Evolutionary conservation across 1,284 basidiomycete genomes (phyloP).

Genomic region (Tilletia indica): DNA sequence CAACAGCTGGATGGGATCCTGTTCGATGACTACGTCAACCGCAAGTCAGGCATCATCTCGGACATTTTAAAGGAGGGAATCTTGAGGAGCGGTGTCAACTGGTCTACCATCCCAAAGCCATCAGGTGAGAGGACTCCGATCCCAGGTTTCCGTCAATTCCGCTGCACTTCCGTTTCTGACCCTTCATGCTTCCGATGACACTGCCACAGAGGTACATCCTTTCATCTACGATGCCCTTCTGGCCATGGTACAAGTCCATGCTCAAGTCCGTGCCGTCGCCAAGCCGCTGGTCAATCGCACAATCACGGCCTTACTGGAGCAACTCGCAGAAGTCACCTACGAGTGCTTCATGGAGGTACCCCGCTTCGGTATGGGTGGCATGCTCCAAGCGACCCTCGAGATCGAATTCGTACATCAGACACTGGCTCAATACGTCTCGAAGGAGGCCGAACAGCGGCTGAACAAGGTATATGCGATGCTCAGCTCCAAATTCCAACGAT

Average conservation of each 20-base stretch:
- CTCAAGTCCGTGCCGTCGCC: conserved; percentile 78
- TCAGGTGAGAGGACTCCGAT: conserved; percentile 64
- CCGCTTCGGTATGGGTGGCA: conserved; percentile 93
- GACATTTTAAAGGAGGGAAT: conserved; percentile 75
- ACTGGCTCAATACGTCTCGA: conserved; percentile 79
- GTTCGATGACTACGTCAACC: conserved; percentile 80
- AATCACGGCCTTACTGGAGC: conserved; percentile 77
- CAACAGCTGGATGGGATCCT: conserved; percentile 79
- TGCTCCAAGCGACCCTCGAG: conserved; percentile 95
- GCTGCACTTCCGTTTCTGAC: not conserved
- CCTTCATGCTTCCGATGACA: not conserved
- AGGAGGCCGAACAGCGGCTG: conserved; percentile 74
- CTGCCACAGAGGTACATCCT: conserved; percentile 68
- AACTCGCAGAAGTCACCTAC: conserved; percentile 76
- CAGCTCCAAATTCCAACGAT: conserved; percentile 71
- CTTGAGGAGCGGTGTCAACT: conserved; percentile 76
- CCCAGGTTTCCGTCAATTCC: not conserved
- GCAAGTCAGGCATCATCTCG: conserved; percentile 70
- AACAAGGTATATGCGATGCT: conserved; percentile 92
- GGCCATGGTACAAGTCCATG: conserved; percentile 84
- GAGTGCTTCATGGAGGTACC: conserved; percentile 80
- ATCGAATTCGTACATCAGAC: conserved; percentile 99
- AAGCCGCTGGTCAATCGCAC: conserved; percentile 74
- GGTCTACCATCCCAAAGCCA: conserved; percentile 84
- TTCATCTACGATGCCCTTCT: conserved; percentile 90